These are phyloP conservation scores for Mytilinidion resinicola DNA, from an alignment of 495 filamentous ascomycete species.

Conservation along the genomic window DNA sequence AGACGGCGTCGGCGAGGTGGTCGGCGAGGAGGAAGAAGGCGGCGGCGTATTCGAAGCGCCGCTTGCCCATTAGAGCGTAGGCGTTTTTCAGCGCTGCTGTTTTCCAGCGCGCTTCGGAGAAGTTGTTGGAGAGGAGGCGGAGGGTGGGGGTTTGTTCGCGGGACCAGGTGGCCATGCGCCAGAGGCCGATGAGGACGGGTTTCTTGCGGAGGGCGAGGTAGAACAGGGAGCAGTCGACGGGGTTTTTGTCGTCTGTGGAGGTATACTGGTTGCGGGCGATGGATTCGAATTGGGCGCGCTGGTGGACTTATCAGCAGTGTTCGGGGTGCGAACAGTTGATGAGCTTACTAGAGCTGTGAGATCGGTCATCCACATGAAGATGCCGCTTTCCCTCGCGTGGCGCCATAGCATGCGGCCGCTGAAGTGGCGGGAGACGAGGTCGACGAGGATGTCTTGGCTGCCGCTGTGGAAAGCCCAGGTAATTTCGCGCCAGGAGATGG, in stretches of 20 bases:
- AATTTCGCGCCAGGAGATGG: slow-evolving; percentile 87
- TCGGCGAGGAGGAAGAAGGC: slow-evolving; percentile 93
- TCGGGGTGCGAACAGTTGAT: neutral
- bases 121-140: slow-evolving; percentile 76
- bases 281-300: slow-evolving; percentile 77
- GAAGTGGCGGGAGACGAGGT: slow-evolving; percentile 77
- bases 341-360: slow-evolving; percentile 62
- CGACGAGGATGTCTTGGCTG: slow-evolving; percentile 87
- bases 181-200: slow-evolving; percentile 81
- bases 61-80: slow-evolving; percentile 89
- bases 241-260: slow-evolving; percentile 79
- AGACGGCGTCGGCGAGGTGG: slow-evolving; percentile 74
- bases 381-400: slow-evolving; percentile 75
- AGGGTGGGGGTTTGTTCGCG: slow-evolving; percentile 74
- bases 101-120: slow-evolving; percentile 77
- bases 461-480: slow-evolving; percentile 89
- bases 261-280: slow-evolving; percentile 92
- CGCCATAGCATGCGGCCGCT: slow-evolving; percentile 75
- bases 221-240: slow-evolving; percentile 86
- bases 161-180: slow-evolving; percentile 92
- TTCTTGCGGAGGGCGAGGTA: slow-evolving; percentile 93
- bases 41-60: slow-evolving; percentile 90
- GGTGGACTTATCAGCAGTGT: slow-evolving; percentile 13
- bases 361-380: slow-evolving; percentile 94
- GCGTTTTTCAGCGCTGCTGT: slow-evolving; percentile 93